These are phyloP conservation scores for Aethionema arabicum DNA, from an alignment of 345 rosid genomes.

Conservation along the genomic window DNA sequence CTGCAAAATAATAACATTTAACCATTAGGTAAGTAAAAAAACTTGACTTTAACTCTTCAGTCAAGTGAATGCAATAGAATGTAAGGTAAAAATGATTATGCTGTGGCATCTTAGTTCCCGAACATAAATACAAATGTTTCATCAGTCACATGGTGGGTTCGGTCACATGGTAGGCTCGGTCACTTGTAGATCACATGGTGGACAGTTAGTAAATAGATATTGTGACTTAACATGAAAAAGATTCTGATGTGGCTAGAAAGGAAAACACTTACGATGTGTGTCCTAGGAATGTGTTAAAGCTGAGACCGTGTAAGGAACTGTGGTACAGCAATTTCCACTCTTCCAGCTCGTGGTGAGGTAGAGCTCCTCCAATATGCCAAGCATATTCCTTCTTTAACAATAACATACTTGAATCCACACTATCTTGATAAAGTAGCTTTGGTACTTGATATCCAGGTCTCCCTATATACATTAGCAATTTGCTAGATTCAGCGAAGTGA, in stretches of 20 bases:
- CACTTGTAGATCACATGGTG: too few relatives aligned
- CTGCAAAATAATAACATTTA: conserved; percentile 54
- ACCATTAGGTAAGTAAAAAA: conserved; percentile 21
- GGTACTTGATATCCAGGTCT: conserved; percentile 71
- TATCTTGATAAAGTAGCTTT: conserved; percentile 46
- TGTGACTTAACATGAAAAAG: too few relatives aligned
- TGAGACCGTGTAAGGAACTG: conserved; percentile 69
- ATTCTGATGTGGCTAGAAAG: too few relatives aligned
- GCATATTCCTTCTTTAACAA: conserved; percentile 72
- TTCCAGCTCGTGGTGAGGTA: conserved; percentile 66
- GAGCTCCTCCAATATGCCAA: conserved; percentile 94
- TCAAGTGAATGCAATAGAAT: neutral
- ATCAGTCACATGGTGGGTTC: too few relatives aligned
- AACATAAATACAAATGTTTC: too few relatives aligned
- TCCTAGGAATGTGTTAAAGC: conserved; percentile 87
- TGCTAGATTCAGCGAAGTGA: neutral
- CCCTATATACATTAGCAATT: conserved; percentile 35
- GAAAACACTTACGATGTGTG: conserved; percentile 56
- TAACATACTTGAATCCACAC: conserved; percentile 45
- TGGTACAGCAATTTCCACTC: conserved; percentile 91
- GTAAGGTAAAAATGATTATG: neutral
- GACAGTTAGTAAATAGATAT: too few relatives aligned
- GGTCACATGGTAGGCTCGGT: too few relatives aligned
- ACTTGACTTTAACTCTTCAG: neutral
- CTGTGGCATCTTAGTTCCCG: too few relatives aligned